Evolutionary conservation across 139 green algal genomes (phyloP), one percentile per base, ranked within the genome.

Genomic region (Ettlia oleoabundans): DNA sequence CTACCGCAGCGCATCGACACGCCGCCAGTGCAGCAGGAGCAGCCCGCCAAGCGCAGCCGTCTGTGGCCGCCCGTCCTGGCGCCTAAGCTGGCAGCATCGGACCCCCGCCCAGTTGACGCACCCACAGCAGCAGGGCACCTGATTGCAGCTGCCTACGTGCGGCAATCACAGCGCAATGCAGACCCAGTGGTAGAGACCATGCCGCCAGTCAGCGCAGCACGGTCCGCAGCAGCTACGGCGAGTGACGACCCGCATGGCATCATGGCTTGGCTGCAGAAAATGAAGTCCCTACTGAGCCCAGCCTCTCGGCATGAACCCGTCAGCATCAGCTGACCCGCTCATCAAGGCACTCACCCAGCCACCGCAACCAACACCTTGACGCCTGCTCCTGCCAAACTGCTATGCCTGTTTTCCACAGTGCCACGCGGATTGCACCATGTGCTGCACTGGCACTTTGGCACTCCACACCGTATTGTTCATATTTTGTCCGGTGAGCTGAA

Each of bases 261-360:
- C 40, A 53, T 78, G n/a, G 37, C 72, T 2, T 79, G 72, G 72
- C 72, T 79, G 72, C 33, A 19, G 32, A 79, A 79, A 26, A 67
- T 79, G n/a, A 63, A 42, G 72, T 5, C 4, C 72, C 61, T 79
- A 51, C 72, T 79, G 52, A 53, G 52, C 24, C 42, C 55, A 9
- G 55, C 55, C 15, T 65, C 55, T 15, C 55, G 15, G 55, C 55
- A 65, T 32, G 18, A 15, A 65, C 18, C 55, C 55, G 15, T 9
- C 55, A 65, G 55, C 21, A 5, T 65, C 28, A n/a, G n/a, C n/a
- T n/a, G n/a, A n/a, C n/a, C n/a, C n/a, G n/a, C n/a, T n/a, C n/a
- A n/a, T n/a, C n/a, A n/a, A n/a, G n/a, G n/a, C n/a, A n/a, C n/a
- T n/a, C n/a, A n/a, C n/a, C n/a, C n/a, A n/a, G n/a, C n/a, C n/a